phyloP scores from a whole-genome alignment of 2,329 filamentous ascomycete genomes.

The Aureobasidium mangrovei region DNA sequence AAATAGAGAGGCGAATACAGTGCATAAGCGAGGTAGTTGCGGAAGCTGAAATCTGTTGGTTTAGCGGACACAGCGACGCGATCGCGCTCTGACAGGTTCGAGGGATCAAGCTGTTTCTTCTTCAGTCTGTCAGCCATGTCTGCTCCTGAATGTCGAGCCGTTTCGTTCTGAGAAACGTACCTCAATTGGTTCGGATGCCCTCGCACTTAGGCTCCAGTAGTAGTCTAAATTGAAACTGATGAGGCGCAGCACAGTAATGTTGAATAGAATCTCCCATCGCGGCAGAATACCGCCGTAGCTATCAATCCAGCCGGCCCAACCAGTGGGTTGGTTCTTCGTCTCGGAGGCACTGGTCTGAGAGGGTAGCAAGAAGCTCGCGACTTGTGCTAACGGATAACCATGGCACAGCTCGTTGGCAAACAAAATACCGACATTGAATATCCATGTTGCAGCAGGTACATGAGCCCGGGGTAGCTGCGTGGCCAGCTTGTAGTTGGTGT shows the following conservation, averaged over 20 bases:
- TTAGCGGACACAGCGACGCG: slow-evolving; percentile 69
- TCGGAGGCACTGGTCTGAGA: slow-evolving; percentile 32
- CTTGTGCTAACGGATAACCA: slow-evolving; percentile 64
- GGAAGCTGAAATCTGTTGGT: slow-evolving; percentile 62
- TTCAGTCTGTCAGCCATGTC: slow-evolving; percentile 60
- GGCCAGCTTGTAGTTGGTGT: slow-evolving; percentile 70
- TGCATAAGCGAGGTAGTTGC: slow-evolving; percentile 81
- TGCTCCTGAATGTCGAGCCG: not conserved
- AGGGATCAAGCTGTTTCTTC: slow-evolving; percentile 94
- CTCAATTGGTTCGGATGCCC: slow-evolving; percentile 63
- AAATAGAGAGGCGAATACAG: slow-evolving; percentile 92
- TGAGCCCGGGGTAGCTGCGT: slow-evolving; percentile 61
- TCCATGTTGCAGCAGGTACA: slow-evolving; percentile 72
- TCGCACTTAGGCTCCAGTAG: slow-evolving; percentile 74
- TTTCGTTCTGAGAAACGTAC: slow-evolving; percentile 44
- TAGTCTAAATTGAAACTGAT: slow-evolving; percentile 98
- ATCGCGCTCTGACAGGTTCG: slow-evolving; percentile 79
- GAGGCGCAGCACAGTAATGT: slow-evolving; percentile 81
- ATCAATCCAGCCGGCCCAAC: slow-evolving; percentile 68
- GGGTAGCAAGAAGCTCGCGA: slow-evolving; percentile 47
- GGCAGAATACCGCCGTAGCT: slow-evolving; percentile 72
- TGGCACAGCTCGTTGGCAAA: slow-evolving; percentile 81
- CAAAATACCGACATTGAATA: slow-evolving; percentile 75
- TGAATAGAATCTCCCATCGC: slow-evolving; percentile 96
- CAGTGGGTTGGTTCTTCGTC: slow-evolving; percentile 27